Percentiles rank a stretch among this genome's conserved stretches.
These are phyloP conservation scores for Diaporthe sp. DNA, from an alignment of 2,329 filamentous ascomycete genomes.

Conservation along the genomic window DNA sequence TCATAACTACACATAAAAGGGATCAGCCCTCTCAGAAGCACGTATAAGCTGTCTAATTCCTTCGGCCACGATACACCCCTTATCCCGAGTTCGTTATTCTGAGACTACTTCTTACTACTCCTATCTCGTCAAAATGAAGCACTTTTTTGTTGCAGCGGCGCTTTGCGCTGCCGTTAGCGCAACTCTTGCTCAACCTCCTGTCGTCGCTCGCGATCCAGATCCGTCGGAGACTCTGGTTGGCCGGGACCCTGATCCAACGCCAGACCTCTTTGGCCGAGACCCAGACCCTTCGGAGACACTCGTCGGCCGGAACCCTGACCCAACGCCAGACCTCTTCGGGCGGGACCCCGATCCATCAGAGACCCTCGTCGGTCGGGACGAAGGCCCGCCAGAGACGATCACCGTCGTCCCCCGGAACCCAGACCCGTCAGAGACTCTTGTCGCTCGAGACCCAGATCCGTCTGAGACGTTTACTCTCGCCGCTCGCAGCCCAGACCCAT, in stretches of 20 bases:
- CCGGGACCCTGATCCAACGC: neutral
- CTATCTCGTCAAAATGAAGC: neutral
- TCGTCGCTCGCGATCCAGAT: neutral
- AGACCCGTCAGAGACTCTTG: neutral
- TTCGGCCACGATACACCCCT: neutral
- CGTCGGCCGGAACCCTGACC: neutral
- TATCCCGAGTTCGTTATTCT: neutral
- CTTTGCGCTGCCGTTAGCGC: neutral
- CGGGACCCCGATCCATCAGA: neutral
- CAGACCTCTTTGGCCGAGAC: neutral
- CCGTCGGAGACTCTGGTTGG: neutral
- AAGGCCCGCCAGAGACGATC: neutral
- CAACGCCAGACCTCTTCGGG: neutral
- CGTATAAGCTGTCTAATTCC: too few relatives aligned
- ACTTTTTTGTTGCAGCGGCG: neutral
- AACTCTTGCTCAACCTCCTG: neutral
- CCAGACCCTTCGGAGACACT: neutral
- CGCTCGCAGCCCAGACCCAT: neutral
- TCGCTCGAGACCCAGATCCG: neutral
- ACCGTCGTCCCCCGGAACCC: neutral
- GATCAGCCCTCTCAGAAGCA: neutral
- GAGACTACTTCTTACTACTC: neutral
- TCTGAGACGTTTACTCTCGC: neutral
- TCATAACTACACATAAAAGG: neutral
- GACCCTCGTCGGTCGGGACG: neutral